Conservation (phyloP, 2,329 filamentous ascomycete species). For the Talaromyces pinophilus region DNA sequence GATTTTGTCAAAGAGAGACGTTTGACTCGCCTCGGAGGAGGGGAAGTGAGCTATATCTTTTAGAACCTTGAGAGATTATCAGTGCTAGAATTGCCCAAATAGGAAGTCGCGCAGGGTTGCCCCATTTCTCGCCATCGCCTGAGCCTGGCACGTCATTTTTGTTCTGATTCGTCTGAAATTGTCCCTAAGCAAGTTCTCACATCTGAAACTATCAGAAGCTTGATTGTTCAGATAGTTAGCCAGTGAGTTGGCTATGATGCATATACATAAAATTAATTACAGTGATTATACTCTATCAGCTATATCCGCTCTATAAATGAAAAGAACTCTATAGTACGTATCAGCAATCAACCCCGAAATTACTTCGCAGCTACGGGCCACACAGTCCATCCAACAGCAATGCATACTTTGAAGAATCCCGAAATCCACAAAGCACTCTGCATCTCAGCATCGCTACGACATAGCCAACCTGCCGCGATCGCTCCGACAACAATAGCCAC, state of each 20-base stretch:
- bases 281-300: not conserved
- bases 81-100: not conserved
- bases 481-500: conserved; percentile 43
- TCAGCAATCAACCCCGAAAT: not conserved
- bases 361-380: conserved; percentile 34
- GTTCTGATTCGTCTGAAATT: not conserved
- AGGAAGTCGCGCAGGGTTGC: conserved; percentile 5
- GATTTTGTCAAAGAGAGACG: not conserved
- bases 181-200: not conserved
- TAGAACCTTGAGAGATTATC: not conserved
- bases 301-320: not conserved
- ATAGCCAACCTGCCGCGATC: conserved; percentile 47
- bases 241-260: not conserved
- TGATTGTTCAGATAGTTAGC: not conserved
- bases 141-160: conserved; percentile 13
- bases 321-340: not conserved
- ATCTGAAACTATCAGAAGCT: not conserved
- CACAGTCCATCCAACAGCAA: conserved; percentile 40
- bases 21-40: not conserved
- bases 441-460: conserved; percentile 46
- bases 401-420: conserved; percentile 42
- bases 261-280: not conserved
- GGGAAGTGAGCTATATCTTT: not conserved
- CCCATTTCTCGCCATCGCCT: conserved; percentile 17
- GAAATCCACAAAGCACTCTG: conserved; percentile 47